Evolutionary conservation across 2,329 filamentous ascomycete genomes (phyloP).

Genomic region (Monosporascus sp.): DNA sequence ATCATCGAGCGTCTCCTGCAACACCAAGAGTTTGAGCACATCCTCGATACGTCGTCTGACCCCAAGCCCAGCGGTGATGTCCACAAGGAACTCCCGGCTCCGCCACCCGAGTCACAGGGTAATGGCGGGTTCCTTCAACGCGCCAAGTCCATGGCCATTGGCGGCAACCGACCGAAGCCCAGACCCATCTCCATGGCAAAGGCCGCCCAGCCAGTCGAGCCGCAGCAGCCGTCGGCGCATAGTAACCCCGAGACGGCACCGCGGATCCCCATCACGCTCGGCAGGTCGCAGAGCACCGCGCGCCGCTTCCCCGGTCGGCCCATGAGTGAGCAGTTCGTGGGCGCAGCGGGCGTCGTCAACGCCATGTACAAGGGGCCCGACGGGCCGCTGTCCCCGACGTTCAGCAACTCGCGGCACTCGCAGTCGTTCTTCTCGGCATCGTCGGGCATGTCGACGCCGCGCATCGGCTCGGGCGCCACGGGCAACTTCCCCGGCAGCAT

Average conservation of each 20-base stretch:
- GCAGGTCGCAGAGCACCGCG: constrained; percentile 44
- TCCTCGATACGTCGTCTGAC: constrained; percentile 74
- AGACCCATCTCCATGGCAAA: constrained; percentile 49
- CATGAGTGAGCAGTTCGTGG: constrained; percentile 58
- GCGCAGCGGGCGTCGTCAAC: constrained; percentile 68
- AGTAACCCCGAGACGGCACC: constrained; percentile 70
- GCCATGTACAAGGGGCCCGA: constrained; percentile 83
- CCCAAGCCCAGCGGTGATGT: constrained; percentile 50
- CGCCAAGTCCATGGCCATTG: constrained; percentile 55
- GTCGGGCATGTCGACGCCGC: constrained; percentile 15
- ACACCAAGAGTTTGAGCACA: constrained; percentile 91
- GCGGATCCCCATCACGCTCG: constrained; percentile 64
- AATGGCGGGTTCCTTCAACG: constrained; percentile 50
- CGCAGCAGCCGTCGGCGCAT: constrained; percentile 34
- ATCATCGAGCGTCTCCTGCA: constrained; percentile 94
- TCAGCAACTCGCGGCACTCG: constrained; percentile 54
- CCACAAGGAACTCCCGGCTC: constrained; percentile 81
- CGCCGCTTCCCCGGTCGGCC: constrained; percentile 46
- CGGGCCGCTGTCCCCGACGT: constrained; percentile 54
- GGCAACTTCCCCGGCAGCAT: constrained; percentile 67
- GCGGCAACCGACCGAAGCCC: constrained; percentile 37
- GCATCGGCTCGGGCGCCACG: constrained; percentile 29
- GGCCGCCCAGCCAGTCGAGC: constrained; percentile 16
- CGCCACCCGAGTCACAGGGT: constrained; percentile 53
- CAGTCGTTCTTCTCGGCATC: constrained; percentile 54